These are phyloP conservation scores for Cryptococcus jaspeensis DNA, from an alignment of 1,284 basidiomycete genomes.

Conservation along the genomic window DNA sequence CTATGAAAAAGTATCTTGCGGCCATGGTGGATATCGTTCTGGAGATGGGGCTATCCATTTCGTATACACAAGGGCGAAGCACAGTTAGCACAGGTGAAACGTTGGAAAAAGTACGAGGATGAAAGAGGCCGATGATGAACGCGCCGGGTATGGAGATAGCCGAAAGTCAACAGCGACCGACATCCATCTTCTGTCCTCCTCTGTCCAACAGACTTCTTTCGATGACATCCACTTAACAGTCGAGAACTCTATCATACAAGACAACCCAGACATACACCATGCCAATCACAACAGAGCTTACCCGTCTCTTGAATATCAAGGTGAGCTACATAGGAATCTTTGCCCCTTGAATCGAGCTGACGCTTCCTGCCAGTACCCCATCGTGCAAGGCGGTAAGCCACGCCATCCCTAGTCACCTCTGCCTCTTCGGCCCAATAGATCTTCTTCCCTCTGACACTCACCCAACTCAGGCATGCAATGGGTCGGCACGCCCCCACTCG, in stretches of 20 bases:
- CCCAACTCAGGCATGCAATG: constrained; percentile 70
- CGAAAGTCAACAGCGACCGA: not conserved
- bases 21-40: too few species aligned
- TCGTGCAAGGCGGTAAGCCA: constrained; percentile 58
- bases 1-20: not conserved
- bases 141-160: not conserved
- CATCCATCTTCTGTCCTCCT: not conserved
- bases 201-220: too few species aligned
- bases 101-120: too few species aligned
- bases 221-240: too few species aligned
- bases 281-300: constrained; percentile 55
- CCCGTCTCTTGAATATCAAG: constrained; percentile 49
- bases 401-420: too few species aligned
- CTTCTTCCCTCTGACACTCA: not conserved
- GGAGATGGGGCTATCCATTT: too few species aligned
- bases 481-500: constrained; percentile 52
- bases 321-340: constrained; percentile 4
- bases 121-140: not conserved
- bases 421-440: not conserved
- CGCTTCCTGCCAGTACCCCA: constrained; percentile 55
- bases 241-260: not conserved
- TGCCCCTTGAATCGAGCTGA: not conserved
- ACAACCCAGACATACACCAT: constrained; percentile 15
- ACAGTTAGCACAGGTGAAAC: too few species aligned
- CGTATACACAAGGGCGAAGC: too few species aligned